Base-by-base conservation (phyloP, 2,329 filamentous ascomycete species). In the Chaetomiaceae sp. region DNA sequence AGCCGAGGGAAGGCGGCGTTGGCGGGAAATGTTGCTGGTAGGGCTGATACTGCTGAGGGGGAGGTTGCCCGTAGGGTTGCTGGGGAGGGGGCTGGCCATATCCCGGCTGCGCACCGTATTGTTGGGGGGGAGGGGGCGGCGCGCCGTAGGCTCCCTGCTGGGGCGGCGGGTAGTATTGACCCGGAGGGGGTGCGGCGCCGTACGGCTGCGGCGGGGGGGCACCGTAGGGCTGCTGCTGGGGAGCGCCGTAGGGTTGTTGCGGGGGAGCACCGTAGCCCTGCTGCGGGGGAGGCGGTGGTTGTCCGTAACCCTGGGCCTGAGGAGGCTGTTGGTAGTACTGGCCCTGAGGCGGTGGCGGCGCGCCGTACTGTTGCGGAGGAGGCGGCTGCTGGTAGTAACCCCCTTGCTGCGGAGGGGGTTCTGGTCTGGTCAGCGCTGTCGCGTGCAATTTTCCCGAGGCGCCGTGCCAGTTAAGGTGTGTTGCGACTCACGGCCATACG, bases 1-100 rank as follows among this genome's bases (percentile, higher is more conserved):
- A 96, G 31, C 91, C 91, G 0, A 78, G 69, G 0, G 87, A 87
- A 0, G 88, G 81, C 10, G 79, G 77, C 1, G 84, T 81, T 10
- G 85, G 81, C 37, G 78, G 63, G 20, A 62, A 63, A 5, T 61
- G 58, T 17, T 60, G 58, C 10, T 55, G 60, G 38, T 68, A 68
- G 31, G 66, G 61, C 39, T 63, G 64, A 49, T 68, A 59, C 19
- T 59, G 60, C 41, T 61, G 62, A 5, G 64, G 62, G 35, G 66
- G 61, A 4, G 66, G 63, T 8, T 62, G 62, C 21, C 64, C 56
- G 42, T 56, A 56, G 23, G 62, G 54, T 30, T 61, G 60, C 9
- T 47, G 53, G 7, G 58, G 53, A 8, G 56, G 50, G 3, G 53
- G 44, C 13, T 48, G 51, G 3, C 47, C 50, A 16, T 56, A 55